Conservation (phyloP, 2,329 filamentous ascomycete genomes). For the Epichloe festucae region DNA sequence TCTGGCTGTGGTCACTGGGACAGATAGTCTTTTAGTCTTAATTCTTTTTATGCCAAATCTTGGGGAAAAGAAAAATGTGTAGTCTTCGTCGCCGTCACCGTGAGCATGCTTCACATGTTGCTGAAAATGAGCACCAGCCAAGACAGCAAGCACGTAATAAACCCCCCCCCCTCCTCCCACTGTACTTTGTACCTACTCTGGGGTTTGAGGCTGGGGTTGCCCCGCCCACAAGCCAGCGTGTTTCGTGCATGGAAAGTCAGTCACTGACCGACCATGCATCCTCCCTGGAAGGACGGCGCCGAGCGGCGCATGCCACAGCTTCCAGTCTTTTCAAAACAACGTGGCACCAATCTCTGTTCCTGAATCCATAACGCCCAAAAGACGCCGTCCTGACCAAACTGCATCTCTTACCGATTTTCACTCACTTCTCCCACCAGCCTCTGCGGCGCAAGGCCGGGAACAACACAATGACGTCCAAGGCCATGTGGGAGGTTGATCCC, state of each 20-base stretch:
- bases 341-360: background rate
- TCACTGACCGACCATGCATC: too few species aligned
- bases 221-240: background rate
- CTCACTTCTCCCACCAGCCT: background rate
- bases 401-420: background rate
- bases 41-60: background rate
- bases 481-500: constrained; percentile 97
- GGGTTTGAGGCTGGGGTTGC: background rate
- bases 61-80: background rate
- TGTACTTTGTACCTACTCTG: too few species aligned
- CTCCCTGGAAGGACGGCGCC: background rate
- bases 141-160: too few species aligned
- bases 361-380: background rate
- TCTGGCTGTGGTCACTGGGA: background rate
- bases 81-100: background rate
- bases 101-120: background rate
- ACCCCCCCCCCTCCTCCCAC: too few species aligned
- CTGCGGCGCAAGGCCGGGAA: constrained; percentile 1
- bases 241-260: too few species aligned
- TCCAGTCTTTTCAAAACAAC: background rate
- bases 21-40: background rate
- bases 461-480: constrained; percentile 49
- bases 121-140: too few species aligned
- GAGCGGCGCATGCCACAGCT: background rate
- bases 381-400: background rate